Evolutionary conservation across 169 alveolate genomes (phyloP), one percentile per base, ranked within the genome.

Genomic region (Blepharisma undulans): DNA sequence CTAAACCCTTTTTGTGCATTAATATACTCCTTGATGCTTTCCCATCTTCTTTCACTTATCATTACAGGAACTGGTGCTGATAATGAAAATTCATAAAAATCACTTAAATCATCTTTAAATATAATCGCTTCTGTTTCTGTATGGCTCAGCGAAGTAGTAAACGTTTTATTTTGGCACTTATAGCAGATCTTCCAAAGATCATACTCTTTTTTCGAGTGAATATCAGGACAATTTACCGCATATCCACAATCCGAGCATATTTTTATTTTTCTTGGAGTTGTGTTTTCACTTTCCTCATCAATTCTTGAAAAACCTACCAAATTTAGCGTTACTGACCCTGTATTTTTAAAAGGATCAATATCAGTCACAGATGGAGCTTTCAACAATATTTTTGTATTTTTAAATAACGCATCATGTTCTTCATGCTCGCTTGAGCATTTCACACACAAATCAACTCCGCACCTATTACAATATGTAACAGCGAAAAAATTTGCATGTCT

Each of bases 331-430:
- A 48, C 66, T 48, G 66, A 48, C 29, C 30, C 36, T 22, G 80
- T 25, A 29, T 74, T 74, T 74, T 74, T 74, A 29, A 25, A 74
- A 2, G 80, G 80, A 29, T 74, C 33, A 29, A 74, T 22, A 25
- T 74, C 80, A 74, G 80, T 74, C 80, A 74, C 80, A 8, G 80
- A 74, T 4, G 80, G 80, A 74, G 33, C 80, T 6, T 74, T 74
- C 7, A 25, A 18, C 80, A 74, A 25, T 48, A 48, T 48, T 48
- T 48, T 48, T 48, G 66, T 48, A 48, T 48, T 48, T 48, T 5
- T 48, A 48, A 48, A 48, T 48, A 48, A 48, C 30, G 80, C 3
- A 25, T 74, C 80, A 29, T 74, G 80, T 18, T 74, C 33, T 74
- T 29, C 33, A 5, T 74, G 80, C 14, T 25, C 30, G 10, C 36